phyloP scores from a whole-genome alignment of 768 basidiomycete genomes.

The Kondoa subrosea region DNA sequence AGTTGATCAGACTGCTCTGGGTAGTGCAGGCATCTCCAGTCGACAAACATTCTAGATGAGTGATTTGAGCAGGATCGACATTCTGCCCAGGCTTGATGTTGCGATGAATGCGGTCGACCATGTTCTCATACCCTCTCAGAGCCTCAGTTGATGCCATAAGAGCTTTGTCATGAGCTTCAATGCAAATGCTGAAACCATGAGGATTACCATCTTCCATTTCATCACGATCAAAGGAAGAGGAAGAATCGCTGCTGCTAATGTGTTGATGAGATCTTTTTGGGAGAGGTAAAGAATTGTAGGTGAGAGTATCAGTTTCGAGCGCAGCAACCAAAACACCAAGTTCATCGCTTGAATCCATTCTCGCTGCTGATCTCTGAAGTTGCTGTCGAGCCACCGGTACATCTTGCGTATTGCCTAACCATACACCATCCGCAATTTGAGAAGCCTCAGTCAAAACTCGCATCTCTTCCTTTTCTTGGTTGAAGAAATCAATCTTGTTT shows the following conservation, averaged over 20 bases:
- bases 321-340: not conserved
- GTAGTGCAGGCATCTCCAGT: slow-evolving; percentile 14
- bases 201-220: slow-evolving; percentile 34
- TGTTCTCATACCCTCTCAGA: slow-evolving; percentile 57
- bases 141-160: slow-evolving; percentile 56
- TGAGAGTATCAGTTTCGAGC: not conserved
- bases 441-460: slow-evolving; percentile 63
- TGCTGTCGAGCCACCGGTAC: slow-evolving; percentile 40
- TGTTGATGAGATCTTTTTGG: not conserved
- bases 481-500: slow-evolving; percentile 51
- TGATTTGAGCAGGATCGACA: slow-evolving; percentile 20
- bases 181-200: slow-evolving; percentile 60
- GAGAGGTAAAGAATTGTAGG: not conserved
- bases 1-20: slow-evolving; percentile 7
- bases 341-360: not conserved
- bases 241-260: slow-evolving; percentile 14
- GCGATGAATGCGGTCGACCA: slow-evolving; percentile 30
- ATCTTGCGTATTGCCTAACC: slow-evolving; percentile 63
- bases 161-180: slow-evolving; percentile 71
- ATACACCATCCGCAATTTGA: slow-evolving; percentile 42
- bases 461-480: slow-evolving; percentile 79
- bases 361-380: not conserved
- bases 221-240: slow-evolving; percentile 19
- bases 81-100: slow-evolving; percentile 6
- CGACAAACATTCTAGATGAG: slow-evolving; percentile 27